Conservation (phyloP, 2,329 filamentous ascomycete genomes). For the Monilinia laxa region DNA sequence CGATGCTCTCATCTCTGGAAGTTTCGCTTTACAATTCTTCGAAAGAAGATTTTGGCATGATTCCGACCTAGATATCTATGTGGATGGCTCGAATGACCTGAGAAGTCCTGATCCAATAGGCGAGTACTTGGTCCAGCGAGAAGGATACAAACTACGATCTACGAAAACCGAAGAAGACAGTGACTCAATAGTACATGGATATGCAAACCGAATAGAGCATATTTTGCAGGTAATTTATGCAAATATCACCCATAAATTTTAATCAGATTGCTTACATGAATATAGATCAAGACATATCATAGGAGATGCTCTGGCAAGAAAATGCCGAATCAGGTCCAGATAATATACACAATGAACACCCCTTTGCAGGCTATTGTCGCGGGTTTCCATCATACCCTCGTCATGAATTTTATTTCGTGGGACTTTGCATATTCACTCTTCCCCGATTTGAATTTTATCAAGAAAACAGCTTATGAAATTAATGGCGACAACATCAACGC, state of each 20-base stretch:
- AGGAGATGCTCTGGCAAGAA: background rate
- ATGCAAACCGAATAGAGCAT: background rate
- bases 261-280: background rate
- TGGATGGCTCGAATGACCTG: background rate
- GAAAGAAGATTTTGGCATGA: conserved; percentile 20
- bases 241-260: background rate
- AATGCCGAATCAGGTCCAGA: background rate
- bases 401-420: conserved; percentile 12
- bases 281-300: conserved; percentile 2
- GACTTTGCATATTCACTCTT: conserved; percentile 8
- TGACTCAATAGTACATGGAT: background rate
- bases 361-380: background rate
- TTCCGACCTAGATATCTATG: conserved; percentile 24
- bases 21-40: conserved; percentile 25
- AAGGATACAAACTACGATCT: conserved; percentile 1
- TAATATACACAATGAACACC: background rate
- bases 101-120: background rate
- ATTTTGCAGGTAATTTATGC: background rate
- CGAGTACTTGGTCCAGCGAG: background rate
- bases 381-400: background rate
- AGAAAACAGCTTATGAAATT: background rate
- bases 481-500: background rate
- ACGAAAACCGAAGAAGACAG: background rate
- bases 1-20: conserved; percentile 23
- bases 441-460: background rate